These are phyloP conservation scores for Prorocentrum cordatum DNA, from an alignment of 169 alveolate species.

Conservation along the genomic window DNA sequence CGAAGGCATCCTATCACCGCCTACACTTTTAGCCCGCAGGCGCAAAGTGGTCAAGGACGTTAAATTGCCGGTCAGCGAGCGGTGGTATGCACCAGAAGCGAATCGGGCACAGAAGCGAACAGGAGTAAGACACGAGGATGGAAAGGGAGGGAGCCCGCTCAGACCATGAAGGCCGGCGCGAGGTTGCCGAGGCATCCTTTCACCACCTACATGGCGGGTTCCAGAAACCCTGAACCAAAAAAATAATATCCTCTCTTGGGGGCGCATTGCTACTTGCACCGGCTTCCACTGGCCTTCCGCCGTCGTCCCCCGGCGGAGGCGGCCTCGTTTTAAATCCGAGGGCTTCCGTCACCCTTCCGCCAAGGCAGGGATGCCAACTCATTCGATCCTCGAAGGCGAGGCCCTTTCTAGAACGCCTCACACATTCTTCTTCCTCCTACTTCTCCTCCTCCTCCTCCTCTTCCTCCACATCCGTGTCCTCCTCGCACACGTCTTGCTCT, in stretches of 20 bases:
- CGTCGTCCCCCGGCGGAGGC: background rate
- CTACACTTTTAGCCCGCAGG: background rate
- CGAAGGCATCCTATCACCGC: background rate
- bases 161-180: too few species aligned
- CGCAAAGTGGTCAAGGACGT: too few species aligned
- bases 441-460: slow-evolving; percentile 1
- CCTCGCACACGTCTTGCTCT: background rate
- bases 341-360: background rate
- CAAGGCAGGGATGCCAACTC: too few species aligned
- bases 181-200: too few species aligned
- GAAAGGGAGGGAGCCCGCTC: too few species aligned
- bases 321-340: background rate
- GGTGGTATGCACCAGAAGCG: too few species aligned
- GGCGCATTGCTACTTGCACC: background rate
- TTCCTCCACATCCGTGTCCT: background rate
- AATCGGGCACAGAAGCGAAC: too few species aligned
- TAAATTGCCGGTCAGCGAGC: too few species aligned
- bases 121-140: too few species aligned
- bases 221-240: background rate
- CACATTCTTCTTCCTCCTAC: background rate
- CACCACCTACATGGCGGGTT: background rate
- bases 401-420: background rate
- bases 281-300: background rate
- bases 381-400: background rate
- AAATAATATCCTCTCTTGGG: background rate